Evolutionary conservation across 2,329 filamentous ascomycete species (phyloP).

Genomic region (Fusarium oligoseptatum): DNA sequence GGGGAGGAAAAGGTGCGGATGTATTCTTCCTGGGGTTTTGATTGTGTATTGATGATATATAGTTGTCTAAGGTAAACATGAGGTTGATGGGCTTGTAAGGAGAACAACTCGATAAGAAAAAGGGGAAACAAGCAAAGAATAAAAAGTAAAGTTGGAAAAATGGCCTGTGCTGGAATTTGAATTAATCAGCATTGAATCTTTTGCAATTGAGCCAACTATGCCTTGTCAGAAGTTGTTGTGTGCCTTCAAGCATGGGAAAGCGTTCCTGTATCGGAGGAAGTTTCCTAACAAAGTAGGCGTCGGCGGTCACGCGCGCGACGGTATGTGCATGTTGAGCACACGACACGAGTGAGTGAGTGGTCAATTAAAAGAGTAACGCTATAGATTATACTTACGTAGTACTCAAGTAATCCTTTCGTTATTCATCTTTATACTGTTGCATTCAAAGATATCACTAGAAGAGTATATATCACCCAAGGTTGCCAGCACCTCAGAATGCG

Average conservation of each 20-base stretch:
- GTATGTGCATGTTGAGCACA: neutral
- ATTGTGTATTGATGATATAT: neutral
- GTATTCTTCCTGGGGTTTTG: neutral
- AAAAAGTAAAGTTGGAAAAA: neutral
- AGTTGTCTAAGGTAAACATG: neutral
- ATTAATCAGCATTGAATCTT: neutral
- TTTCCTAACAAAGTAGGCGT: neutral
- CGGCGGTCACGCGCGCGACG: neutral
- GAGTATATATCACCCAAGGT: neutral
- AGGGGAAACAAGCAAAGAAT: neutral
- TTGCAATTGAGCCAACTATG: neutral
- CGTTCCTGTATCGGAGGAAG: neutral
- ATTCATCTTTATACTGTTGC: neutral
- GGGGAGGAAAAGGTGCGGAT: slow-evolving; percentile 13
- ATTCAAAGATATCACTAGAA: neutral
- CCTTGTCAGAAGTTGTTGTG: neutral
- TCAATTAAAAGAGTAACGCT: neutral
- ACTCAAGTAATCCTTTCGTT: neutral
- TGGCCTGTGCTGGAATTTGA: neutral
- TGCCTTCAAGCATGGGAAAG: neutral
- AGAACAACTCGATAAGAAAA: neutral
- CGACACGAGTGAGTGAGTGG: neutral
- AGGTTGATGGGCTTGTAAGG: neutral
- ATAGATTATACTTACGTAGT: neutral
- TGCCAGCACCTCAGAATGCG: neutral